These are phyloP conservation scores for Panaeolus papilionaceus DNA, from an alignment of 768 basidiomycete genomes.

Conservation along the genomic window DNA sequence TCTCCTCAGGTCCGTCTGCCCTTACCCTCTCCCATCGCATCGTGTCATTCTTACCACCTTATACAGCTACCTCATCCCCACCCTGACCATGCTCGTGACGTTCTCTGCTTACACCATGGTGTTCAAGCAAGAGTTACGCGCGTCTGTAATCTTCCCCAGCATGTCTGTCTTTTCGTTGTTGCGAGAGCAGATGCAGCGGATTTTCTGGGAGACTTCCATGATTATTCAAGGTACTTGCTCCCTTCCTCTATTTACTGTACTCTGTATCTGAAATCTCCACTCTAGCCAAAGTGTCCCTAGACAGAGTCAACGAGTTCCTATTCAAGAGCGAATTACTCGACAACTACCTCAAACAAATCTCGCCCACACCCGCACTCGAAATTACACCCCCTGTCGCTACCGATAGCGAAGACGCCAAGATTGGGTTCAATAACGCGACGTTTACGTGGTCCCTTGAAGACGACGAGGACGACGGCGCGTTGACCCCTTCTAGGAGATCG, in stretches of 20 bases:
- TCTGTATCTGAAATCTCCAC: slow-evolving; percentile 1
- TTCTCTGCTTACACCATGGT: slow-evolving; percentile 61
- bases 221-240: slow-evolving; percentile 24
- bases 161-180: slow-evolving; percentile 71
- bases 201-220: slow-evolving; percentile 34
- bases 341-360: slow-evolving; percentile 32
- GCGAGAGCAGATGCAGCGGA: slow-evolving; percentile 53
- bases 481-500: slow-evolving; percentile 51
- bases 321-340: slow-evolving; percentile 57
- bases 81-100: slow-evolving; percentile 70
- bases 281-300: slow-evolving; percentile 58
- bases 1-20: slow-evolving; percentile 39
- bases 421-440: slow-evolving; percentile 59
- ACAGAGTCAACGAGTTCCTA: slow-evolving; percentile 54
- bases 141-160: slow-evolving; percentile 54
- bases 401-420: slow-evolving; percentile 23
- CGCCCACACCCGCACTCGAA: slow-evolving; percentile 28
- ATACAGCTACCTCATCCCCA: slow-evolving; percentile 60
- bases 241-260: not conserved
- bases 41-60: not conserved
- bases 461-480: slow-evolving; percentile 36
- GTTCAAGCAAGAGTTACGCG: slow-evolving; percentile 46
- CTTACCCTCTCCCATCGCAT: slow-evolving; percentile 40
- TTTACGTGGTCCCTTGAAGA: slow-evolving; percentile 58
- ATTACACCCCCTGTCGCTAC: slow-evolving; percentile 4